phyloP scores from a whole-genome alignment of 331 rosid species.

The Phaseolus coccineus region DNA sequence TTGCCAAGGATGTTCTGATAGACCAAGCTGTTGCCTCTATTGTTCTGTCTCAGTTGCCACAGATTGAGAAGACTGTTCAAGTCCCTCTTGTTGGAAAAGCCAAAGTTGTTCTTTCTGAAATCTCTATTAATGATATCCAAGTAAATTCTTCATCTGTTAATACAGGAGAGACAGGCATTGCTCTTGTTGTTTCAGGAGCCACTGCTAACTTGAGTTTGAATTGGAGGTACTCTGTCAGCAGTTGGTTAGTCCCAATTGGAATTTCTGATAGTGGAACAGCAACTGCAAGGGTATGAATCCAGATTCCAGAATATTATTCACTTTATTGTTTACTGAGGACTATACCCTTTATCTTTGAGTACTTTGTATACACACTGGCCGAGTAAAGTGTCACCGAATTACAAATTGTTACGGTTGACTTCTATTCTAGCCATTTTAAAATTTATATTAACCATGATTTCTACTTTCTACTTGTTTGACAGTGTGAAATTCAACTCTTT shows the following conservation, averaged over 20 bases:
- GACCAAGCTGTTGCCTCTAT: constrained; percentile 64
- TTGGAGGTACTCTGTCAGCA: constrained; percentile 66
- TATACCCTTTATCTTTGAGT: background rate
- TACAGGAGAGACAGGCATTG: constrained; percentile 71
- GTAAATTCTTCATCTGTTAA: constrained; percentile 66
- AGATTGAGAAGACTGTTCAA: constrained; percentile 61
- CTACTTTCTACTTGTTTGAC: background rate
- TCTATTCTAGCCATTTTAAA: background rate
- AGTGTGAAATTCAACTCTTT: background rate
- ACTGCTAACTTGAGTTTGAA: constrained; percentile 73
- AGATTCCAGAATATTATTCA: constrained; percentile 22
- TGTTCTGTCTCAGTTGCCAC: constrained; percentile 67
- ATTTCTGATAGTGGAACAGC: constrained; percentile 85
- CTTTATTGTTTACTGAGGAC: background rate
- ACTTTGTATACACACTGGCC: background rate
- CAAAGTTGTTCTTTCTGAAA: constrained; percentile 65
- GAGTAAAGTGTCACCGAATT: background rate
- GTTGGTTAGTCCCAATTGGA: constrained; percentile 67
- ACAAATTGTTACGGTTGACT: background rate
- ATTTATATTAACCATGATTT: background rate
- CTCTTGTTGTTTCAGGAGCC: constrained; percentile 71
- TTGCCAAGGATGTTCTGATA: constrained; percentile 71
- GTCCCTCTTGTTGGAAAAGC: constrained; percentile 73
- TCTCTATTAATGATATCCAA: constrained; percentile 57
- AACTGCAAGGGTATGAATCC: constrained; percentile 63